Base-by-base conservation (phyloP, 805 yeast species). In the Candida tallmaniae region DNA sequence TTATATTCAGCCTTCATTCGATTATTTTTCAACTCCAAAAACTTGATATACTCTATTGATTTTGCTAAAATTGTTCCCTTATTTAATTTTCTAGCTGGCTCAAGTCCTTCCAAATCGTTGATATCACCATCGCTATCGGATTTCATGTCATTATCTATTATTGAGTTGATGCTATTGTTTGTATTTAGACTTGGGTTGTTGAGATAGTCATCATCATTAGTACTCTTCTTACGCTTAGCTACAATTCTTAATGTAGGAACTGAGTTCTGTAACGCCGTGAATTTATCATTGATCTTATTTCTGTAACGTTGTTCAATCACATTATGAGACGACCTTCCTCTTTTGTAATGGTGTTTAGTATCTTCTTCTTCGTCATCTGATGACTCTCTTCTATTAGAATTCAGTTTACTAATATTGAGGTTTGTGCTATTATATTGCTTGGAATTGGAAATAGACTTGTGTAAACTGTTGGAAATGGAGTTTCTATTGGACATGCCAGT, bases 11-110 rank as follows among this genome's bases (percentile, higher is more conserved):
- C 54, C 34, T 53, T 51, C 47, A 84, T 60, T 23, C 60, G 54
- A 3, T 56, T 54, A 47, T 82, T 83, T 41, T 79, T 75, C 35
- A 60, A 52, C 54, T 84, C 88, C 43, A 84, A 61, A 52, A 83
- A 87, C 49, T 71, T 67, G 50, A 84, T 84, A 54, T 85, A 85
- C 58, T 84, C 94, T 1, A 86, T 79, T 6, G 89, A 85, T 50
- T 84, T 84, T 24, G 85, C 69, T 34, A 84, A 62, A 10, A 84
- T 82, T 19, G 81, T 80, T 10, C 90, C 93, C 56, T 84, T 84
- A 55, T 83, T 83, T 36, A 85, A 63, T 52, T 83, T 83, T 22
- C 74, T 58, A 7, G 89, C 88, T 0, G 93, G 93, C 15, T 80
- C 70, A 22, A 83, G 65, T 3, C 93, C 94, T 43, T 83, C 93